Percentiles rank a stretch among this genome's conserved stretches.
Conservation (phyloP, 164 flowering plant species). For the Taxillus chinensis region DNA sequence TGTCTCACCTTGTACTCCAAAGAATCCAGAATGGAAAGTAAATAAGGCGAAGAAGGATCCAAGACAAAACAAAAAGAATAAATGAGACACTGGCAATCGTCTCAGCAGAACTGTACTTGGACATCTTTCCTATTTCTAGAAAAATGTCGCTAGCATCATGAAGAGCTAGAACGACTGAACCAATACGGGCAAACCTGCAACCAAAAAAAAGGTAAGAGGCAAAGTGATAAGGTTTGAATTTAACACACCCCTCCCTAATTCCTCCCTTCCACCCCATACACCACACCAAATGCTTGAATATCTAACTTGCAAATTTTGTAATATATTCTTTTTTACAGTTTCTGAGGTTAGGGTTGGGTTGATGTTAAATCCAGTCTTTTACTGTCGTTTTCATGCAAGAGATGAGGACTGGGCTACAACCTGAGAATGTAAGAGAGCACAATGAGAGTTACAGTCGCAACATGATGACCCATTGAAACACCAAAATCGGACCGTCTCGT, state of each 20-base stretch:
- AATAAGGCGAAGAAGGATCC: constrained; percentile 77
- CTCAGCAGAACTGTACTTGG: constrained; percentile 77
- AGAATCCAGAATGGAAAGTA: constrained; percentile 88
- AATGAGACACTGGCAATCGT: constrained; percentile 60
- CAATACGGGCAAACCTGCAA: constrained; percentile 84
- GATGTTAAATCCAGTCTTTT: no score
- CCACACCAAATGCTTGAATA: no score
- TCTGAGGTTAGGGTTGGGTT: no score
- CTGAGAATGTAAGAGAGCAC: constrained; percentile 69
- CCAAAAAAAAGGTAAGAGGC: background rate
- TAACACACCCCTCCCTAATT: no score
- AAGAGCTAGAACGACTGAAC: constrained; percentile 86
- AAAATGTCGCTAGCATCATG: constrained; percentile 96
- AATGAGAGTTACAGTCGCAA: constrained; percentile 71
- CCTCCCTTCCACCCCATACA: no score
- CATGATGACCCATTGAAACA: constrained; percentile 90
- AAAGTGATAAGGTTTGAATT: no score
- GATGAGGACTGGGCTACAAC: constrained; percentile 16
- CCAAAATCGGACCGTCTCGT: constrained; percentile 95
- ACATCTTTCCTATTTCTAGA: constrained; percentile 88
- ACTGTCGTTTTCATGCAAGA: no score
- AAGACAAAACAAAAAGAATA: constrained; percentile 64
- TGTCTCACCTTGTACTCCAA: constrained; percentile 77
- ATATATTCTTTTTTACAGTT: no score
- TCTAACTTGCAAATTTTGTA: no score